Conservation (phyloP, 805 yeast genomes). For the Brettanomyces bruxellensis region DNA sequence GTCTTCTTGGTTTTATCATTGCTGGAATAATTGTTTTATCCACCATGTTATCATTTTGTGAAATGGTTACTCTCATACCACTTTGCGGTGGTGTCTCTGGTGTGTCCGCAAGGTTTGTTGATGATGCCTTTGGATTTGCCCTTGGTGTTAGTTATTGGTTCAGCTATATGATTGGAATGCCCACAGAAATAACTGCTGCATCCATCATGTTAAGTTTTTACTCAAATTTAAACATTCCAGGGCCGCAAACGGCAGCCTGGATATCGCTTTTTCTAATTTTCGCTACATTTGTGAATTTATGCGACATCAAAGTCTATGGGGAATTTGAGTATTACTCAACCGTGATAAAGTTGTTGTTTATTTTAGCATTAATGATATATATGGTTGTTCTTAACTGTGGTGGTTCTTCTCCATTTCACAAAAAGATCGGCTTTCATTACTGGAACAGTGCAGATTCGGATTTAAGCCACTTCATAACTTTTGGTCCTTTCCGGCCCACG, state of each 20-base stretch:
- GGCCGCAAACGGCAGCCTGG: slow-evolving; percentile 56
- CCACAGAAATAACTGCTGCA: slow-evolving; percentile 76
- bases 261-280: slow-evolving; percentile 46
- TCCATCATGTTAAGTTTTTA: slow-evolving; percentile 68
- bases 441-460: slow-evolving; percentile 54
- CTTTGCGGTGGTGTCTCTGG: slow-evolving; percentile 76
- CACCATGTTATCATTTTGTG: slow-evolving; percentile 69
- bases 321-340: slow-evolving; percentile 63
- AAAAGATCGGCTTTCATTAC: slow-evolving; percentile 53
- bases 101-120: slow-evolving; percentile 63
- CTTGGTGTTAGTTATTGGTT: slow-evolving; percentile 69
- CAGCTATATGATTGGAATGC: slow-evolving; percentile 62
- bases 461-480: slow-evolving; percentile 36
- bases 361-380: slow-evolving; percentile 46
- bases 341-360: slow-evolving; percentile 43
- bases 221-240: slow-evolving; percentile 42
- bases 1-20: slow-evolving; percentile 54
- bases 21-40: slow-evolving; percentile 60
- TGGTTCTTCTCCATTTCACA: slow-evolving; percentile 34
- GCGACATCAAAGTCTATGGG: slow-evolving; percentile 67
- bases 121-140: slow-evolving; percentile 70
- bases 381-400: slow-evolving; percentile 63
- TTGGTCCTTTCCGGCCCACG: slow-evolving; percentile 68
- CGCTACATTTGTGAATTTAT: slow-evolving; percentile 42
- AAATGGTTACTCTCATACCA: slow-evolving; percentile 72